A percentile compares a stretch with the other conserved stretches of the same genome.
Evolutionary conservation across 2,329 filamentous ascomycete genomes (phyloP).

Genomic region (Lecanicillium sp.): DNA sequence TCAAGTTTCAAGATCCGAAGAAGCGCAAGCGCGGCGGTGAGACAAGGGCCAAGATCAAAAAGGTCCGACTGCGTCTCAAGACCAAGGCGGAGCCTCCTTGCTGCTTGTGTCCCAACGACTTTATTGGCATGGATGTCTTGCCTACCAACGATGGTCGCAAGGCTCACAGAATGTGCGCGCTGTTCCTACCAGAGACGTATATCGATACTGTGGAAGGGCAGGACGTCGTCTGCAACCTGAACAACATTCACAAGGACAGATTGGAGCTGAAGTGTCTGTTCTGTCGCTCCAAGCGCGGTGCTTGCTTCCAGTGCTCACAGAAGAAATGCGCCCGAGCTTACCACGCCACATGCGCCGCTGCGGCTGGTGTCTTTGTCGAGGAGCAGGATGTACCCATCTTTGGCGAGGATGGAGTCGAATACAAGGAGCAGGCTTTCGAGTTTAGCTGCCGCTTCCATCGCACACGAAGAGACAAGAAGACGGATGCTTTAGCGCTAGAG

Average conservation of each 20-base stretch:
- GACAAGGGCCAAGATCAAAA: conserved; percentile 60
- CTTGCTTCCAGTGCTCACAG: conserved; percentile 92
- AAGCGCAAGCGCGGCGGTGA: conserved; percentile 52
- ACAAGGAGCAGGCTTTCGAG: conserved; percentile 85
- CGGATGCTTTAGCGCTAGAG: conserved; percentile 64
- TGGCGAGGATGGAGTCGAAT: conserved; percentile 84
- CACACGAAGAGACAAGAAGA: conserved; percentile 74
- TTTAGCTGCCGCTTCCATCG: conserved; percentile 94
- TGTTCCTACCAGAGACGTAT: conserved; percentile 88
- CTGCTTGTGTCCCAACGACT: conserved; percentile 86
- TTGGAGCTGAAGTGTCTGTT: conserved; percentile 90
- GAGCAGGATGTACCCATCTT: conserved; percentile 79
- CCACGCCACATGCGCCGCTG: conserved; percentile 88
- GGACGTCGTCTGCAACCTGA: conserved; percentile 71
- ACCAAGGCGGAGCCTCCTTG: conserved; percentile 71
- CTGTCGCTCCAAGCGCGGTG: conserved; percentile 90
- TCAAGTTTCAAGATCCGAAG: conserved; percentile 54
- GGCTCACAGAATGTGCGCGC: conserved; percentile 81
- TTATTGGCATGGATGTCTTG: conserved; percentile 74
- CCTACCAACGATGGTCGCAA: conserved; percentile 81
- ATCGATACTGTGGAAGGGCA: conserved; percentile 65
- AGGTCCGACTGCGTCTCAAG: conserved; percentile 72
- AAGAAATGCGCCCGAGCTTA: conserved; percentile 93
- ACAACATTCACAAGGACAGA: conserved; percentile 78
- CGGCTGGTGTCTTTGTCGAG: conserved; percentile 88